Evolutionary conservation across 23 red algal species (phyloP).

Genomic region (Gracilaria caudata): DNA sequence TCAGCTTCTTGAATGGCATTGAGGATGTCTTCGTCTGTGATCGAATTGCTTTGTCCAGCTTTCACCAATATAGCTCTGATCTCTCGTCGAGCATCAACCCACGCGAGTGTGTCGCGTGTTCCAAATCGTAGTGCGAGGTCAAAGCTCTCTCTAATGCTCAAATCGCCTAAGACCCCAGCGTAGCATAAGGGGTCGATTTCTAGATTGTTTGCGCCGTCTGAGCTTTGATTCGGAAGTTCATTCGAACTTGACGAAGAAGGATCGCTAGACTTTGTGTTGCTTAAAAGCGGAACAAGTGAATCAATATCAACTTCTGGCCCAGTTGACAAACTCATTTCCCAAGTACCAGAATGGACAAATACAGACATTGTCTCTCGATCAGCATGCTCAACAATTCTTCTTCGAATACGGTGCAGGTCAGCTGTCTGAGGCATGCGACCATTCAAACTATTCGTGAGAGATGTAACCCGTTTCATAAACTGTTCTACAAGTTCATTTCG

Average conservation of each 20-base stretch:
- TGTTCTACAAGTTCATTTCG: neutral
- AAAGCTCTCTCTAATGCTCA: conserved; percentile 26
- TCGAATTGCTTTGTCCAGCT: neutral
- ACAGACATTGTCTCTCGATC: neutral
- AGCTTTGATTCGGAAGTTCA: neutral
- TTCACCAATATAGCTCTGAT: conserved; percentile 5
- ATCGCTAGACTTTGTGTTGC: neutral
- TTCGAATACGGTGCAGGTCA: neutral
- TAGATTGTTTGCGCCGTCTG: neutral
- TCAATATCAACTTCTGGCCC: conserved; percentile 31
- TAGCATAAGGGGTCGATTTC: neutral
- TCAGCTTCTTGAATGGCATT: conserved; percentile 3
- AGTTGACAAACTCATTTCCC: conserved; percentile 16
- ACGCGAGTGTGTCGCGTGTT: conserved; percentile 5
- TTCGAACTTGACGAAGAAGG: neutral
- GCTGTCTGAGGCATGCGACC: neutral
- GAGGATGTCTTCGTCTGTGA: conserved; percentile 3
- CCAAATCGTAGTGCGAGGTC: conserved; percentile 11
- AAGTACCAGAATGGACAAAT: conserved; percentile 13
- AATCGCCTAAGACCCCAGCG: neutral
- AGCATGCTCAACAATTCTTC: neutral
- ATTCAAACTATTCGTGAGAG: neutral
- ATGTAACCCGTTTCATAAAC: neutral
- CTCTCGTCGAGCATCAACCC: conserved; percentile 3
- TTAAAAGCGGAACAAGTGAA: neutral